phyloP scores from a whole-genome alignment of 306 rosid genomes.

The Castanea crenata region DNA sequence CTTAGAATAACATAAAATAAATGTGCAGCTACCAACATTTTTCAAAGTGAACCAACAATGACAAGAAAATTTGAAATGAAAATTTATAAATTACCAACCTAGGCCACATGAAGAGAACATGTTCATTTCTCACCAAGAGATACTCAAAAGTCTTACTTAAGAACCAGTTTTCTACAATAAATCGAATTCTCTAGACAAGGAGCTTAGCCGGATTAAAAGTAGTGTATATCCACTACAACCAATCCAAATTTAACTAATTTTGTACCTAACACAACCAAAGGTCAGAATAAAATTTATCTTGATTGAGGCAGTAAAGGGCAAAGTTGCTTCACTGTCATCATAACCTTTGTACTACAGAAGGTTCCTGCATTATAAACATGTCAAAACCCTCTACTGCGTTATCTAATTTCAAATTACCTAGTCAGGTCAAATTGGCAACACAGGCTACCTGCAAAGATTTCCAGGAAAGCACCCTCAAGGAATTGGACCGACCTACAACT shows the following conservation, averaged over 20 bases:
- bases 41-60: not conserved
- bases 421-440: too few relatives aligned
- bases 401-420: too few relatives aligned
- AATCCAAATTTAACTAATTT: not conserved
- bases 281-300: not conserved
- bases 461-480: not conserved
- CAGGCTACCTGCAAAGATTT: not conserved
- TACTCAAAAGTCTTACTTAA: not conserved
- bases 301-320: not conserved
- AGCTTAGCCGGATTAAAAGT: not conserved
- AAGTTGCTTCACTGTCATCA: not conserved
- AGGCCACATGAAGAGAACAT: not conserved
- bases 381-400: not conserved
- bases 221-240: not conserved
- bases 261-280: not conserved
- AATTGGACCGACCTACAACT: not conserved
- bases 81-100: not conserved
- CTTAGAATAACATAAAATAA: not conserved
- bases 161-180: not conserved
- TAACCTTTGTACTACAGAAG: not conserved
- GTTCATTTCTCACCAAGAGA: constrained; percentile 6
- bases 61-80: not conserved
- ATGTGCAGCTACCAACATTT: not conserved
- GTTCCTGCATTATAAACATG: not conserved
- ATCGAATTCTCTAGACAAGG: not conserved